A percentile compares a stretch with the other conserved stretches of the same genome.
phyloP scores from a whole-genome alignment of 371 early-diverging fungal species.

The Syncephalastrum racemosum region DNA sequence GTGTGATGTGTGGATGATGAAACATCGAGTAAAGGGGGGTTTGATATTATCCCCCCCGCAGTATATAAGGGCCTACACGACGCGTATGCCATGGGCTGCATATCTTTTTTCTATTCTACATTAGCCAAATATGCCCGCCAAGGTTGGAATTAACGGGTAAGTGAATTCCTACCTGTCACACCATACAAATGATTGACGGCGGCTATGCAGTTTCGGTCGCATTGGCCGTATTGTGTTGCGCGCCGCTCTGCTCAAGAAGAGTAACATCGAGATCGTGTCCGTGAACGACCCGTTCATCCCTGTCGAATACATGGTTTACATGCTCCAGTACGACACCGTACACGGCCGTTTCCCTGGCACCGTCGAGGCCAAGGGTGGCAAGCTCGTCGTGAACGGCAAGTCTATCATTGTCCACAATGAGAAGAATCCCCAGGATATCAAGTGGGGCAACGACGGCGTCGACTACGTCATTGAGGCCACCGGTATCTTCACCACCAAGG shows the following conservation, averaged over 20 bases:
- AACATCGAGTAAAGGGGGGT: too few relatives aligned
- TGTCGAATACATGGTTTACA: conserved; percentile 95
- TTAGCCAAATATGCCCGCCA: conserved; percentile 8
- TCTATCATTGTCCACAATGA: conserved; percentile 73
- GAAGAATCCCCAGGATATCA: conserved; percentile 83
- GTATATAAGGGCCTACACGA: too few relatives aligned
- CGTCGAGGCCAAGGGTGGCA: conserved; percentile 76
- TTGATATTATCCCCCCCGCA: too few relatives aligned
- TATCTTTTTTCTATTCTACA: conserved; percentile 1
- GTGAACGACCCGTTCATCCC: conserved; percentile 99
- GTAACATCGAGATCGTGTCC: conserved; percentile 84
- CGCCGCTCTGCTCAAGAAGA: conserved; percentile 64
- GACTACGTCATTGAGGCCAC: conserved; percentile 98
- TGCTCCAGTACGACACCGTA: conserved; percentile 97
- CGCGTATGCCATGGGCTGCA: too few relatives aligned
- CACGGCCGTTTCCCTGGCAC: conserved; percentile 92
- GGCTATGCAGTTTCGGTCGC: conserved; percentile 81
- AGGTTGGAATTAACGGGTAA: conserved; percentile 31
- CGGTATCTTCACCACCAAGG: conserved; percentile 95
- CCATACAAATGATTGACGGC: too few relatives aligned
- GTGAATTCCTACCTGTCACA: not conserved
- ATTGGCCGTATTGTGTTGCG: conserved; percentile 99
- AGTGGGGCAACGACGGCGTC: conserved; percentile 89
- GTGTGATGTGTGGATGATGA: too few relatives aligned
- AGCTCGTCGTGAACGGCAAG: conserved; percentile 86